phyloP scores from a whole-genome alignment of 2,329 filamentous ascomycete species.

The Pyricularia pennisetigena region DNA sequence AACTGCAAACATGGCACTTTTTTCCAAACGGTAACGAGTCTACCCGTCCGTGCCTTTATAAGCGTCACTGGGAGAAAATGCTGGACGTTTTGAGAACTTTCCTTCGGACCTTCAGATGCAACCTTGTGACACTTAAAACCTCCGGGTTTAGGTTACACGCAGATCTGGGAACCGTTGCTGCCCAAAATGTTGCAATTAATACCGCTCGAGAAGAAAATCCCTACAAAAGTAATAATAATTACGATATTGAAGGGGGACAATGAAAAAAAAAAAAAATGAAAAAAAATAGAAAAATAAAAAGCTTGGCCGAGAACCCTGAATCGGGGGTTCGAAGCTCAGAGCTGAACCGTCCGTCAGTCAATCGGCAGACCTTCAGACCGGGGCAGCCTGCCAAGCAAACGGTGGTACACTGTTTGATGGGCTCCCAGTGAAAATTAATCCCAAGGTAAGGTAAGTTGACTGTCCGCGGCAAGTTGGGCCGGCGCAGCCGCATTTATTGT shows the following conservation, averaged over 20 bases:
- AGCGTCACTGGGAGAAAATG: not conserved
- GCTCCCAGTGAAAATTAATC: not conserved
- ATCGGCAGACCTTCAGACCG: not conserved
- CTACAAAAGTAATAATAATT: no score
- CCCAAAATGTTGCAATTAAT: not conserved
- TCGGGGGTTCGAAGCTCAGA: not conserved
- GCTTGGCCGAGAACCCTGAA: not conserved
- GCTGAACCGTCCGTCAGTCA: not conserved
- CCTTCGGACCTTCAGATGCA: not conserved
- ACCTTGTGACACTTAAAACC: not conserved
- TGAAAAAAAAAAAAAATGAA: no score
- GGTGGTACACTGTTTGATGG: not conserved
- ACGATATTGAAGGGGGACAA: not conserved
- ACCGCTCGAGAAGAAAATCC: not conserved
- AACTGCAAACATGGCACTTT: no score
- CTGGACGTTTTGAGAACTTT: not conserved
- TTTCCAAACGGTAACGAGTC: not conserved
- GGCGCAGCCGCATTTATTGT: not conserved
- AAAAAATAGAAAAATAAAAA: not conserved
- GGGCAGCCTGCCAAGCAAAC: not conserved
- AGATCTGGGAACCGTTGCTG: not conserved
- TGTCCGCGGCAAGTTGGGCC: not conserved
- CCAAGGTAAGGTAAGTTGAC: not conserved
- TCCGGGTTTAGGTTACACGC: not conserved
- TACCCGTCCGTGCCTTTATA: not conserved